These are phyloP conservation scores for Epichloe hybrida DNA, from an alignment of 2,329 filamentous ascomycete species.

Conservation along the genomic window DNA sequence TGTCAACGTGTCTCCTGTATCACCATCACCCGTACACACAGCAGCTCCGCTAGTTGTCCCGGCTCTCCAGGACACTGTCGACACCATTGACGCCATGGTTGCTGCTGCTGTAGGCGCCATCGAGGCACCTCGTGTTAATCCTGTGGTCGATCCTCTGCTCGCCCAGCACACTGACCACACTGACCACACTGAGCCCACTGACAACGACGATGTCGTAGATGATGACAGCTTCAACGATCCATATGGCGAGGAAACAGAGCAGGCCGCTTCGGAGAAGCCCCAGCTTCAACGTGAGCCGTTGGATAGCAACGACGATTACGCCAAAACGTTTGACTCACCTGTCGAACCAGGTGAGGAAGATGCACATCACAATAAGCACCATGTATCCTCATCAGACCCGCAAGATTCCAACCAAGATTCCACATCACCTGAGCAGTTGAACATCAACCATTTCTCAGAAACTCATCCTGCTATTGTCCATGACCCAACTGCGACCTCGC, in stretches of 20 bases:
- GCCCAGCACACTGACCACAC: slow-evolving; percentile 18
- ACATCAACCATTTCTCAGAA: slow-evolving; percentile 16
- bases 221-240: slow-evolving; percentile 35
- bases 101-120: slow-evolving; percentile 18
- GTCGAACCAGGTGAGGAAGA: slow-evolving; percentile 23
- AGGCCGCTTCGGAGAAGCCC: slow-evolving; percentile 6
- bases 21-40: slow-evolving; percentile 33
- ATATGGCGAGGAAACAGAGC: slow-evolving; percentile 28
- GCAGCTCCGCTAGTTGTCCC: slow-evolving; percentile 34
- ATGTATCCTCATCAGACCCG: slow-evolving; percentile 30
- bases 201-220: slow-evolving; percentile 25
- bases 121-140: slow-evolving; percentile 14
- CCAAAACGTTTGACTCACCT: slow-evolving; percentile 37
- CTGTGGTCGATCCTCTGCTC: slow-evolving; percentile 19
- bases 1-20: slow-evolving; percentile 38
- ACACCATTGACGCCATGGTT: slow-evolving; percentile 34
- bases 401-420: slow-evolving; percentile 29
- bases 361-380: slow-evolving; percentile 21
- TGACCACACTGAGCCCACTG: slow-evolving; percentile 12
- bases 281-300: slow-evolving; percentile 17
- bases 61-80: slow-evolving; percentile 37
- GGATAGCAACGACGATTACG: slow-evolving; percentile 34
- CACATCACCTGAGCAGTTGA: slow-evolving; percentile 26
- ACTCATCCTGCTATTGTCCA: slow-evolving; percentile 17
- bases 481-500: slow-evolving; percentile 17